These are phyloP conservation scores for Peronospora tabacina DNA, from an alignment of 352 stramenopile genomes.

Conservation along the genomic window DNA sequence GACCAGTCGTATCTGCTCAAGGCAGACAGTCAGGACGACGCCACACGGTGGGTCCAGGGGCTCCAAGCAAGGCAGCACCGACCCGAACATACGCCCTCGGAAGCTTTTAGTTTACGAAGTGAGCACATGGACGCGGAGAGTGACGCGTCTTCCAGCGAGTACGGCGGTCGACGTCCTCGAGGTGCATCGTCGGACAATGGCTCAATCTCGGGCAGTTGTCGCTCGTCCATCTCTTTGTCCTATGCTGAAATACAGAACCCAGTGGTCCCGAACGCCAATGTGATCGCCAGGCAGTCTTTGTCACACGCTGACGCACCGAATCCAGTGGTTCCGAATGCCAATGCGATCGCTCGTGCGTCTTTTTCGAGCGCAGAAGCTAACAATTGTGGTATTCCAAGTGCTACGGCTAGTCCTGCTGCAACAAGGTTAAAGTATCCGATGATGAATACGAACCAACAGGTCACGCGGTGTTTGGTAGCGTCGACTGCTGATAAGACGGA, in stretches of 20 bases:
- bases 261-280: conserved; percentile 69
- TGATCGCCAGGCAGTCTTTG: conserved; percentile 38
- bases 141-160: conserved; percentile 76
- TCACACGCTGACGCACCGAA: conserved; percentile 59
- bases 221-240: conserved; percentile 29
- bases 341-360: conserved; percentile 40
- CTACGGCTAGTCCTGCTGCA: conserved; percentile 32
- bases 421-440: conserved; percentile 53
- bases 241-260: conserved; percentile 63
- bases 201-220: conserved; percentile 36
- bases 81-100: conserved; percentile 64
- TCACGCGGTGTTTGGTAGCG: conserved; percentile 28
- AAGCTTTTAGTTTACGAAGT: conserved; percentile 75
- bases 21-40: conserved; percentile 64
- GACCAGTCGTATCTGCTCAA: conserved; percentile 84
- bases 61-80: conserved; percentile 61
- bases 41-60: conserved; percentile 39
- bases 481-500: conserved; percentile 16
- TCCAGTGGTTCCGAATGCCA: conserved; percentile 62
- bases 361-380: conserved; percentile 39
- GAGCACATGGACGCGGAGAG: conserved; percentile 78
- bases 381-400: conserved; percentile 49
- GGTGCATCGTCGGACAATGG: conserved; percentile 53
- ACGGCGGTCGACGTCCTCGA: conserved; percentile 34
- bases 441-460: conserved; percentile 67